A percentile compares a stretch with the other conserved stretches of the same genome.
Evolutionary conservation across 2,329 filamentous ascomycete species (phyloP).

Genomic region (Fonsecaea pedrosoi): DNA sequence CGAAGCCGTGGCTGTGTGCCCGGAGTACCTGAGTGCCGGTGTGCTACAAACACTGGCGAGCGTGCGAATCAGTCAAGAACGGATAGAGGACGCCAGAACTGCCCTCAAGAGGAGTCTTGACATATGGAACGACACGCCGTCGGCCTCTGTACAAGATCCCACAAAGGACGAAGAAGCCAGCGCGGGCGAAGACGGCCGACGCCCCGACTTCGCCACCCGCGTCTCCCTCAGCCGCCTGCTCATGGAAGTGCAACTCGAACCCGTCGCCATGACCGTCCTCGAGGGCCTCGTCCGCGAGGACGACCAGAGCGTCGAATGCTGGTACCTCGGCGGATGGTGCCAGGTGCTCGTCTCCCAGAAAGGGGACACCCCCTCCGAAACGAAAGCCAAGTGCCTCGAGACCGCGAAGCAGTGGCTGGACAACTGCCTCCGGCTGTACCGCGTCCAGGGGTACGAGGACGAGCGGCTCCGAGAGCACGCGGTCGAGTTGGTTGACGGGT

Average conservation of each 20-base stretch:
- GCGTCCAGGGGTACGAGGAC: conserved; percentile 75
- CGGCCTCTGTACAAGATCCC: conserved; percentile 69
- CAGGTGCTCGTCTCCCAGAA: conserved; percentile 70
- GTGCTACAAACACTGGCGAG: conserved; percentile 96
- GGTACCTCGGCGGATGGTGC: conserved; percentile 97
- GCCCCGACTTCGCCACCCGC: conserved; percentile 81
- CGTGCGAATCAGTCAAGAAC: conserved; percentile 85
- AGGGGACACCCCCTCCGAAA: conserved; percentile 48
- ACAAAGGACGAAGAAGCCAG: not conserved
- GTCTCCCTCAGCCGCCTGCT: conserved; percentile 84
- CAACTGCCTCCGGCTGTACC: conserved; percentile 80
- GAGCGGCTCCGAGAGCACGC: conserved; percentile 54
- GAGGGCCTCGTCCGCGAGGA: conserved; percentile 86
- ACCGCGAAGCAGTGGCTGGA: conserved; percentile 75
- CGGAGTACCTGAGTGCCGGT: conserved; percentile 71
- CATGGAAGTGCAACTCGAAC: conserved; percentile 87
- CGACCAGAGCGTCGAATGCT: conserved; percentile 91
- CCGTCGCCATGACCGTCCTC: conserved; percentile 82
- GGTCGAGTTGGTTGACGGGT: conserved; percentile 54
- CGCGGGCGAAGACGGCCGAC: not conserved
- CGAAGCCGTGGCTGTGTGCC: conserved; percentile 85
- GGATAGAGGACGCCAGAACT: conserved; percentile 77
- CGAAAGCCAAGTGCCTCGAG: conserved; percentile 50
- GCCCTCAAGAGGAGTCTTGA: conserved; percentile 80
- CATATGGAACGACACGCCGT: conserved; percentile 72